Conservation (phyloP, 345 rosid species). For the Toxicodendron radicans region DNA sequence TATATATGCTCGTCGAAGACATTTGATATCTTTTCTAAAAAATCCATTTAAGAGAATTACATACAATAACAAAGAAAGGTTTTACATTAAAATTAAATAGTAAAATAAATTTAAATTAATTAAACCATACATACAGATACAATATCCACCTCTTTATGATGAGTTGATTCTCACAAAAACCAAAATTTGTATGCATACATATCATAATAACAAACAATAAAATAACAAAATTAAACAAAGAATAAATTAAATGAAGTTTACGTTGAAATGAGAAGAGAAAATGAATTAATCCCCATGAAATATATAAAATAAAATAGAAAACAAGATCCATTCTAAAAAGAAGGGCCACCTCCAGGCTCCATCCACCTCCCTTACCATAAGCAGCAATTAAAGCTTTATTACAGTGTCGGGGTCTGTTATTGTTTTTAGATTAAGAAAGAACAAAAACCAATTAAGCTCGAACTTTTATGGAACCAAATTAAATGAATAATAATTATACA, state of each 20-base stretch:
- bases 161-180: constrained; percentile 1
- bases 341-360: constrained; percentile 29
- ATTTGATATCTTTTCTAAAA: too few species aligned
- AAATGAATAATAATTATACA: constrained; percentile 7
- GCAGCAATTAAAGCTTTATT: constrained; percentile 27
- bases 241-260: too few species aligned
- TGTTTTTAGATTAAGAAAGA: neutral
- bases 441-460: constrained; percentile 33
- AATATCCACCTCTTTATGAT: neutral
- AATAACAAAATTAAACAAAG: neutral
- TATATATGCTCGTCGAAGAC: too few species aligned
- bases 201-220: neutral
- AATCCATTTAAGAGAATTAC: too few species aligned
- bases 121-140: too few species aligned
- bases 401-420: constrained; percentile 30
- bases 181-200: neutral
- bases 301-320: constrained; percentile 5
- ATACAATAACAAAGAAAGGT: too few species aligned
- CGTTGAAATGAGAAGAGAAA: too few species aligned
- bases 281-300: constrained; percentile 12
- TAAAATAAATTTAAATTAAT: too few species aligned
- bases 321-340: constrained; percentile 44
- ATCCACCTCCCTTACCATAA: neutral
- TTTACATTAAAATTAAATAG: too few species aligned
- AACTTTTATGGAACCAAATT: constrained; percentile 27